Base-by-base conservation (phyloP, 169 alveolate species). In the Babesia ovata region DNA sequence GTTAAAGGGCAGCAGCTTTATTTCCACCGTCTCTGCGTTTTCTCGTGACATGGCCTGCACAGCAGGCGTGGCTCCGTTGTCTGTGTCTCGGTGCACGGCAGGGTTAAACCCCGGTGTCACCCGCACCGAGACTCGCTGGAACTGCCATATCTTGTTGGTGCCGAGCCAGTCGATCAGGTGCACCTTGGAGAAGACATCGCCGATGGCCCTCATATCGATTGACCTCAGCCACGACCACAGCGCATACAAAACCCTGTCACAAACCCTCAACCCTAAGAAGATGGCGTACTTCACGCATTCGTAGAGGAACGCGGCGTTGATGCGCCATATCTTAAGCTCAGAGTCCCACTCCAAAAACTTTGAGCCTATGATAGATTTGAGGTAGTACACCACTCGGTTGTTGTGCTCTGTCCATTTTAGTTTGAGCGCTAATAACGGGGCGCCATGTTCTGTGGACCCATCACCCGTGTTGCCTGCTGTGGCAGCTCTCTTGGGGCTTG, bases 391-490 rank as follows among this genome's bases (percentile, higher is more conserved):
- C 45, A 61, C 60, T 56, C 58, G 53, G 56, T 83, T 83, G 39
- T 75, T 75, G 24, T 75, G 49, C 39, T 75, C 86, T 17, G 86
- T 66, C 90, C 86, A 74, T 42, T 61, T 72, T 2, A 72, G 7
- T 49, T 71, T 81, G 4, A 81, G 12, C 19, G 24, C 24, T 36
- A 76, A 19, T 13, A 48, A 21, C 60, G 65, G 46, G 60, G 48
- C 16, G 26, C 10, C 58, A 44, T 44, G 28, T 3, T 9, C 24
- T 22, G 21, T 19, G 12, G 49, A 29, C 54, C 24, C 11, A 2
- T 16, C 63, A 13, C 63, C 63, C 22, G 16, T 9, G 12, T 49
- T 49, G 50, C n/a, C 49, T 16, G 50, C 50, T 16, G 50, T 1
- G 13, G 39, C 70, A 10, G 17, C 26, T 12, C 19, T 29, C 29